Base-by-base conservation (phyloP, 257 asterid genomes). In the Lavandula angustifolia region DNA sequence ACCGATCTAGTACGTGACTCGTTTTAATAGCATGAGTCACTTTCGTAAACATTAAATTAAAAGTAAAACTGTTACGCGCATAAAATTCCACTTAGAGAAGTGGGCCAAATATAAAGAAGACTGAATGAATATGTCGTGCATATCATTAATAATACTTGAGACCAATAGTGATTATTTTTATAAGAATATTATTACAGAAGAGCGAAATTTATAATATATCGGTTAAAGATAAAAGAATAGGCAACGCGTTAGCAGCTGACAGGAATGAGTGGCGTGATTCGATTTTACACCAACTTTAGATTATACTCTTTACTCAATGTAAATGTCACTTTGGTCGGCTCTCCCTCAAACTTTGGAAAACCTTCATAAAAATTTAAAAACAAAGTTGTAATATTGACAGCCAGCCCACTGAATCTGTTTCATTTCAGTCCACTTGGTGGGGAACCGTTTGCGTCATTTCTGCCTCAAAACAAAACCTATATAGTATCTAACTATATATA, bases 281-380 rank as follows among this genome's bases (percentile, higher is more conserved):
- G 38, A 51, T 3, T n/a, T 9, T 27, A 27, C 10, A 59, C 55
- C 64, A 60, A 43, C 57, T 22, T 18, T 62, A 14, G 18, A 18
- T 53, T 47, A 42, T 29, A 60, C n/a, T 60, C 41, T 31, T 59
- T 3, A 41, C 22, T 22, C 12, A 29, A 44, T 18, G 57, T 4
- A 60, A 55, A 71, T 54, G 66, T 70, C 54, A 71, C 31, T 67
- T 48, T 63, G 29, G 73, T 48, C 49, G 70, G 63, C 58, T 55
- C 60, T 66, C 67, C 82, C 76, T 62, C 71, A 69, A 66, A 69
- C 79, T 53, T 48, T 61, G 82, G 82, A 65, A 73, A 77, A 58
- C 35, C 40, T 58, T 17, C 3, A 8, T 0, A 12, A 31, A 52
- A 40, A 17, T n/a, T n/a, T 27, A 22, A 22, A 49, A 44, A 6